Percentiles rank a stretch among this genome's conserved stretches.
Conservation (phyloP, 352 stramenopile genomes). For the Pythium phragmiticola region DNA sequence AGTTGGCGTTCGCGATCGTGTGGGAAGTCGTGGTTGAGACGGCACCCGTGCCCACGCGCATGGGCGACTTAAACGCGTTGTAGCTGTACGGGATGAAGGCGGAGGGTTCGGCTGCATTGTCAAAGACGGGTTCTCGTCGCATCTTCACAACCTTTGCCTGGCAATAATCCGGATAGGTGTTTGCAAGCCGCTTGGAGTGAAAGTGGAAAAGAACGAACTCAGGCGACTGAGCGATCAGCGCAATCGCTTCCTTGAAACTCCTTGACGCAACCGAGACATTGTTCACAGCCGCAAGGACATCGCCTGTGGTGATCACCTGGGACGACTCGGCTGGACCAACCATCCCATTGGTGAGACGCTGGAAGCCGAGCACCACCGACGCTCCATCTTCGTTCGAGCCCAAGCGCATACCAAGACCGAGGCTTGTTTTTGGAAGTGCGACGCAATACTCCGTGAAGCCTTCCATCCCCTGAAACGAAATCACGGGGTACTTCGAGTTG, state of each 20-base stretch:
- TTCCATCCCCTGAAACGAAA: slow-evolving; percentile 39
- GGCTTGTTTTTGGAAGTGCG: slow-evolving; percentile 51
- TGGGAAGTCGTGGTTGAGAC: slow-evolving; percentile 24
- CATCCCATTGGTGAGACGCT: slow-evolving; percentile 65
- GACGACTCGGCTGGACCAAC: slow-evolving; percentile 75
- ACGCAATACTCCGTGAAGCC: slow-evolving; percentile 81
- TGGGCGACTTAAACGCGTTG: slow-evolving; percentile 53
- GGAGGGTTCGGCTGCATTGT: slow-evolving; percentile 45
- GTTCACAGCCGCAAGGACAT: slow-evolving; percentile 82
- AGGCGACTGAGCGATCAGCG: slow-evolving; percentile 61
- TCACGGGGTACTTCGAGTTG: slow-evolving; percentile 55
- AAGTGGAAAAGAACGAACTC: slow-evolving; percentile 82
- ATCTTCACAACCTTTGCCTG: slow-evolving; percentile 59
- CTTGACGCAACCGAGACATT: slow-evolving; percentile 51
- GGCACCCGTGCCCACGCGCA: slow-evolving; percentile 46
- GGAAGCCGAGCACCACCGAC: slow-evolving; percentile 80
- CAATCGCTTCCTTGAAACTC: slow-evolving; percentile 77
- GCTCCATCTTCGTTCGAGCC: slow-evolving; percentile 60
- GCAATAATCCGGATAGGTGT: slow-evolving; percentile 68
- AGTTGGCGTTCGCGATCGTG: slow-evolving; percentile 44
- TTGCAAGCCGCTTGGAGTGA: slow-evolving; percentile 62
- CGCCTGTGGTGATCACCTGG: slow-evolving; percentile 64
- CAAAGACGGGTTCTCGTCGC: slow-evolving; percentile 29
- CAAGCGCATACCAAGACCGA: slow-evolving; percentile 84
- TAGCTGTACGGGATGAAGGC: slow-evolving; percentile 75